Base-by-base conservation (phyloP, 768 basidiomycete genomes). In the Favolaschia claudopus region DNA sequence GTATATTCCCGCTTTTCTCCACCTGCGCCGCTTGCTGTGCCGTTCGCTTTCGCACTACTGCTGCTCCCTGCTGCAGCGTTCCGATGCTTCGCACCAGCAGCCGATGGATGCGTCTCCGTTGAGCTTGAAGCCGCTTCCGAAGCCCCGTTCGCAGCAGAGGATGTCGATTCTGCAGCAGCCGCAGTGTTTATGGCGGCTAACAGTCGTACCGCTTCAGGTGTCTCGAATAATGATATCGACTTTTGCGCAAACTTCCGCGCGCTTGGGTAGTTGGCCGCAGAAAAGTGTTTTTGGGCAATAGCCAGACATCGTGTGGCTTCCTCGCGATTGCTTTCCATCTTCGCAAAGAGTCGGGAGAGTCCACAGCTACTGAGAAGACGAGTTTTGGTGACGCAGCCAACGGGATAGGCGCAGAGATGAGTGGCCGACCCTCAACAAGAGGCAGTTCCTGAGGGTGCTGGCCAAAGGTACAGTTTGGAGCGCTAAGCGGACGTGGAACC, bases 201-300 rank as follows among this genome's bases (percentile, higher is more conserved):
- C 32, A 96, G 76, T 57, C 83, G 82, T 37, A 79, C 70, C 13
- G 89, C 96, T 71, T 93, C 88, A 10, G 87, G 81, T 0, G 94
- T 95, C 49, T 87, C 80, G 74, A 91, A 95, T 39, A 98, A 82
- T 7, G 88, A 78, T 59, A 95, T 85, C 12, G 91, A 93, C 76
- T 98, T 98, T 73, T 89, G 85, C 60, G 88, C 90, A 78, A 98
- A 96, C 72, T 93, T 93, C 70, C 89, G 86, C 1, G 96, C 94
- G 3, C 91, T 86, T 38, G 88, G 61, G 52, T 87, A 76, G 72
- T 96, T 93, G 44, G 85, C 87, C 40, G 86, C 79, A 51, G 88
- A 83, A 60, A 85, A 81, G 72, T 95, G 88, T 67, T 85, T 85
- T 69, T 87, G 86, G 3, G 95, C 90, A 62, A 97, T 92, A 44